Conservation (phyloP, 2,329 filamentous ascomycete species). For the Pestalotiopsis sp. region DNA sequence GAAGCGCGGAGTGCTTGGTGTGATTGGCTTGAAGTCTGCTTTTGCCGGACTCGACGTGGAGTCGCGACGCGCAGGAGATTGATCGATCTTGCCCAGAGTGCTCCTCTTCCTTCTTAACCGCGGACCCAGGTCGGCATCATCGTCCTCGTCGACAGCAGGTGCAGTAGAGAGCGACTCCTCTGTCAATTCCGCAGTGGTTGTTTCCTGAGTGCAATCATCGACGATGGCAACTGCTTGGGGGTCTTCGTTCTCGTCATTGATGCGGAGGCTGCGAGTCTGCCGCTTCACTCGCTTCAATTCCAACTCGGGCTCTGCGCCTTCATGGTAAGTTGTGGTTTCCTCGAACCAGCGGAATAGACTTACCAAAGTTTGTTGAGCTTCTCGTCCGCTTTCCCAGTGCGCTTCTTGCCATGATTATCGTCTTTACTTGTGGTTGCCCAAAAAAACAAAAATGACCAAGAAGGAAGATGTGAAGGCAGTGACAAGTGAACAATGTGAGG, state of each 20-base stretch:
- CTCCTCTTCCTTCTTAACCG: not conserved
- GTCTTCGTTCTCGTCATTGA: slow-evolving; percentile 72
- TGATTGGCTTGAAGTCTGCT: slow-evolving; percentile 53
- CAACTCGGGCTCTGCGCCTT: slow-evolving; percentile 29
- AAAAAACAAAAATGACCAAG: not conserved
- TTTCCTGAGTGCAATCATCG: slow-evolving; percentile 45
- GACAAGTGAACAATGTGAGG: not conserved
- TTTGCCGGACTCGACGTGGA: not conserved
- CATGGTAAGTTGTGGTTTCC: slow-evolving; percentile 22
- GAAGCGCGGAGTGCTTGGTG: slow-evolving; percentile 76
- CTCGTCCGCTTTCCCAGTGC: slow-evolving; percentile 47
- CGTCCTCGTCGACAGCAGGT: slow-evolving; percentile 6
- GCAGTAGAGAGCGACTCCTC: slow-evolving; percentile 30
- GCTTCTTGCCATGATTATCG: slow-evolving; percentile 11
- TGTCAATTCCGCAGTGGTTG: slow-evolving; percentile 41
- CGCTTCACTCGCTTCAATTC: slow-evolving; percentile 52
- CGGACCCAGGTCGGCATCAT: not conserved
- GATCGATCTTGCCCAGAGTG: not conserved
- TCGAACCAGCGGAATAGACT: slow-evolving; percentile 16
- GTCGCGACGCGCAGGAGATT: not conserved
- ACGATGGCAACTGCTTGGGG: slow-evolving; percentile 45
- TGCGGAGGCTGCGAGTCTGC: slow-evolving; percentile 41
- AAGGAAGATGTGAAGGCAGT: not conserved
- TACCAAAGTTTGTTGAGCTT: slow-evolving; percentile 38
- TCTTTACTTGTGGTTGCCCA: not conserved